These are phyloP conservation scores for Boehmeria nivea DNA, from an alignment of 306 rosid genomes.

Conservation along the genomic window DNA sequence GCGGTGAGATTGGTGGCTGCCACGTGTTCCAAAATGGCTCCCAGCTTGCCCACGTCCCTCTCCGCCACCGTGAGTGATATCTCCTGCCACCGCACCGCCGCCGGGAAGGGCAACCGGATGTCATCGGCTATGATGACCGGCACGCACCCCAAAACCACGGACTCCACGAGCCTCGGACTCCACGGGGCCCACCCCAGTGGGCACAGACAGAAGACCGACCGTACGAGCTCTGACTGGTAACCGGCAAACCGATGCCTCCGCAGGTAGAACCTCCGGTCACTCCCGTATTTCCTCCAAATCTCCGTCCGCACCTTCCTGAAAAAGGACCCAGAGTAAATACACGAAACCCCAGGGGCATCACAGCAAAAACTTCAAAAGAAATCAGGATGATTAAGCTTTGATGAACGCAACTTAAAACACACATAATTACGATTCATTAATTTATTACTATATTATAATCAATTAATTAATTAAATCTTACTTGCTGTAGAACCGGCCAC, in stretches of 20 bases:
- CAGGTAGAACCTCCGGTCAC: slow-evolving; percentile 63
- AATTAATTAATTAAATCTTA: slow-evolving; percentile 17
- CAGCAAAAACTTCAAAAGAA: not conserved
- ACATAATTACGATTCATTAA: no score
- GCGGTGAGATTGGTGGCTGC: slow-evolving; percentile 61
- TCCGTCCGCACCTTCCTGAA: slow-evolving; percentile 67
- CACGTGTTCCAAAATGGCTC: slow-evolving; percentile 60
- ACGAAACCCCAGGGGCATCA: slow-evolving; percentile 8
- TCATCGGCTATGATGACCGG: slow-evolving; percentile 88
- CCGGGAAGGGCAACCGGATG: slow-evolving; percentile 59
- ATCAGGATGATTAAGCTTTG: not conserved
- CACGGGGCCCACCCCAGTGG: slow-evolving; percentile 99
- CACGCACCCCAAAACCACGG: slow-evolving; percentile 77
- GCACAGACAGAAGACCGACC: slow-evolving; percentile 76
- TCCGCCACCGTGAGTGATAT: slow-evolving; percentile 81
- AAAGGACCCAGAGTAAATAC: not conserved
- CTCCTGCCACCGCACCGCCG: slow-evolving; percentile 64
- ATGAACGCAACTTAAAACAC: not conserved
- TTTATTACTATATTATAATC: no score
- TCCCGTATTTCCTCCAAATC: slow-evolving; percentile 66
- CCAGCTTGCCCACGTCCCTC: slow-evolving; percentile 60
- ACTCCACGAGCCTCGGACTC: slow-evolving; percentile 92
- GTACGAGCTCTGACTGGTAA: slow-evolving; percentile 79
- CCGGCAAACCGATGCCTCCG: slow-evolving; percentile 71
- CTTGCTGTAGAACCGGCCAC: slow-evolving; percentile 97